Percentiles rank a stretch among this genome's conserved stretches.
Evolutionary conservation across 1,284 basidiomycete genomes (phyloP).

Genomic region (Xerocomus minutiporus): DNA sequence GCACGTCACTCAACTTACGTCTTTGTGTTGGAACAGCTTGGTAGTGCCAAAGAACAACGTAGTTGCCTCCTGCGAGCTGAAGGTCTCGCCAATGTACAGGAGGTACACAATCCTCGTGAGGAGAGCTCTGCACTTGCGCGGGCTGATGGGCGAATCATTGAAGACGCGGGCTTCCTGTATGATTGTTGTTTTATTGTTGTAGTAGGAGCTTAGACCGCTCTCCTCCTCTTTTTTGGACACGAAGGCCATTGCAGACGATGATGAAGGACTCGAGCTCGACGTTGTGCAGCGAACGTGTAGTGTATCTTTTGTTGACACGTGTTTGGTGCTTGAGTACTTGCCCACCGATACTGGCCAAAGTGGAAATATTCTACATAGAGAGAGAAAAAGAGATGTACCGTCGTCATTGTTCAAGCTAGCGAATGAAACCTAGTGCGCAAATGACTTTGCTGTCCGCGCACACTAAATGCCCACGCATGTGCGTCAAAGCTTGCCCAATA

Average conservation of each 20-base stretch:
- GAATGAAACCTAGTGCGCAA: too few relatives aligned
- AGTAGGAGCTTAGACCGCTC: slow-evolving; percentile 78
- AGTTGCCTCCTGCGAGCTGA: slow-evolving; percentile 94
- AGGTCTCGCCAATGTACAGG: slow-evolving; percentile 93
- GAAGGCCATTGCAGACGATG: slow-evolving; percentile 62
- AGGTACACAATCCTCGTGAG: slow-evolving; percentile 97
- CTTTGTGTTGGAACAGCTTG: slow-evolving; percentile 99
- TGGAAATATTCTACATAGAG: too few relatives aligned
- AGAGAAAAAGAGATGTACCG: too few relatives aligned
- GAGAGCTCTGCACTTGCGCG: slow-evolving; percentile 93
- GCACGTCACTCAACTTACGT: slow-evolving; percentile 59
- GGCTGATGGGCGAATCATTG: slow-evolving; percentile 98
- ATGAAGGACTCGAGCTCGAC: slow-evolving; percentile 12
- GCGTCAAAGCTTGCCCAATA: too few relatives aligned
- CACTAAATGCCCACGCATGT: too few relatives aligned
- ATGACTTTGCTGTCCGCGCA: too few relatives aligned
- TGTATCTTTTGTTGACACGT: slow-evolving; percentile 22
- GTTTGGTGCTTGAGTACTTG: slow-evolving; percentile 19
- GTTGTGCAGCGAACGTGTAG: background rate
- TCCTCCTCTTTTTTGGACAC: slow-evolving; percentile 92
- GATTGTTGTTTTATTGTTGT: slow-evolving; percentile 93
- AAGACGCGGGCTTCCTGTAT: slow-evolving; percentile 98
- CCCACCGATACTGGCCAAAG: too few relatives aligned
- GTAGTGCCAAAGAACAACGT: slow-evolving; percentile 98
- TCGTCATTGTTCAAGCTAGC: too few relatives aligned